phyloP scores from a whole-genome alignment of 1,139 yeast species.

The Candida labiduridarum region DNA sequence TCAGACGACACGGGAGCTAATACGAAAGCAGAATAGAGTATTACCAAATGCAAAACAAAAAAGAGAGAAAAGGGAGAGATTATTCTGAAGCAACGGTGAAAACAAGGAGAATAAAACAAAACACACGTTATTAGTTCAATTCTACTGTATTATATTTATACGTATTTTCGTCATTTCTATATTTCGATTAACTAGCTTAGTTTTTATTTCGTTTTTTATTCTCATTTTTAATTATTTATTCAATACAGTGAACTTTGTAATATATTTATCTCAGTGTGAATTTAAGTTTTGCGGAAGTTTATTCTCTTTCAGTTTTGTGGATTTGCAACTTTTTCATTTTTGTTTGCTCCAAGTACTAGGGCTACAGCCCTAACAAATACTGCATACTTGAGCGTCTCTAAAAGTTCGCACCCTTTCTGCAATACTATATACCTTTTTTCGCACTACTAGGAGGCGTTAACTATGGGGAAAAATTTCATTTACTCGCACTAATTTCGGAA shows the following conservation, averaged over 20 bases:
- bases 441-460: neutral
- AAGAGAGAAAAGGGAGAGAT: neutral
- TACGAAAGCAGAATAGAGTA: constrained; percentile 3
- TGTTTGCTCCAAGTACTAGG: neutral
- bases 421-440: neutral
- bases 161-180: neutral
- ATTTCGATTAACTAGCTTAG: neutral
- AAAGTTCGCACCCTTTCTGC: neutral
- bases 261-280: neutral
- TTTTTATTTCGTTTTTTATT: neutral
- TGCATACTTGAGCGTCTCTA: neutral
- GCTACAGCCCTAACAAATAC: constrained; percentile 3
- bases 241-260: neutral
- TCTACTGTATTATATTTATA: constrained; percentile 5
- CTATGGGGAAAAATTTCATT: neutral
- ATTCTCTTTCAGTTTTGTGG: neutral
- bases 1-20: constrained; percentile 2
- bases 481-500: neutral
- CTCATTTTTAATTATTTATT: neutral
- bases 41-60: neutral
- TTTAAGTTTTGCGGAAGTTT: neutral
- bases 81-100: neutral
- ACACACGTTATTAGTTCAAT: constrained; percentile 3
- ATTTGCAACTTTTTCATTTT: neutral
- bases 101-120: too few relatives aligned